These are phyloP conservation scores for Mortierella sp. DNA, from an alignment of 371 early-diverging fungal species.

Conservation along the genomic window DNA sequence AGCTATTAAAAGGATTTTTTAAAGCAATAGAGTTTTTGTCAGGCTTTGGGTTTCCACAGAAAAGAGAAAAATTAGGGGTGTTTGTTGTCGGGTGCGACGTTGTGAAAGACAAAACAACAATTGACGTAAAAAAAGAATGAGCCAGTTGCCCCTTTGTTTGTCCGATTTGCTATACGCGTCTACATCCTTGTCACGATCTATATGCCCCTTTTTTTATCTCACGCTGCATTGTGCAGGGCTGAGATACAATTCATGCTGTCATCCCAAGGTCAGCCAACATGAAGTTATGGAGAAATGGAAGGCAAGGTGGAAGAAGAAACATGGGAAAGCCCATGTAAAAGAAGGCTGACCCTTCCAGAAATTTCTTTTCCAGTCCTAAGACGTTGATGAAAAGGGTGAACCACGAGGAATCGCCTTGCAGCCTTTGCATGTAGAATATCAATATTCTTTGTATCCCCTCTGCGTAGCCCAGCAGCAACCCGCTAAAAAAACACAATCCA, in stretches of 20 bases:
- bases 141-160: constrained; percentile 28
- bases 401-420: not conserved
- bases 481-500: not conserved
- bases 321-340: not conserved
- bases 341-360: not conserved
- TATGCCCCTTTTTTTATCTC: constrained; percentile 16
- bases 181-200: constrained; percentile 16
- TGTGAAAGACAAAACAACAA: not conserved
- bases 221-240: constrained; percentile 1
- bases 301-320: not conserved
- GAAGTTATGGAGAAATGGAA: constrained; percentile 1
- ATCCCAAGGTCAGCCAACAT: constrained; percentile 4
- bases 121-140: constrained; percentile 4
- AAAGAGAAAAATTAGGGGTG: constrained; percentile 12
- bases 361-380: not conserved
- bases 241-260: constrained; percentile 22
- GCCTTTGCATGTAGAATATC: constrained; percentile 28
- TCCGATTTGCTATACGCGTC: constrained; percentile 11
- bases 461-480: not conserved
- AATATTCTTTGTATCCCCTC: constrained; percentile 13
- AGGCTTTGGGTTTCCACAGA: not conserved
- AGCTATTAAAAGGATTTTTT: constrained; percentile 60
- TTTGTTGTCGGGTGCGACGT: not conserved
- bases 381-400: constrained; percentile 4
- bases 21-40: constrained; percentile 11